Conservation (phyloP, 176 grass and related monocot species). For the Lolium perenne region DNA sequence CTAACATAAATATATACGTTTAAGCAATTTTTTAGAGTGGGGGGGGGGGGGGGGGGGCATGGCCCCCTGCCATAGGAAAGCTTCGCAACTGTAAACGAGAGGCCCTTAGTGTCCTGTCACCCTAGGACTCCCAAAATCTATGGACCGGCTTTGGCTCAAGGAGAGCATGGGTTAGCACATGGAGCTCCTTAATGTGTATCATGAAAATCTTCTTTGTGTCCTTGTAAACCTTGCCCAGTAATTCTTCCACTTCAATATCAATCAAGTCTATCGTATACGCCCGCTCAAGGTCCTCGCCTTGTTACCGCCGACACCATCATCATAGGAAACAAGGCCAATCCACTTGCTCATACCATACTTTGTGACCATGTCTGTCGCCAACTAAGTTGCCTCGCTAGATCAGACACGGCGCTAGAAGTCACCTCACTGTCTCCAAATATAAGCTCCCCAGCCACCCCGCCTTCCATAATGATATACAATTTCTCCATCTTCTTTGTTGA, state of each 20-base stretch:
- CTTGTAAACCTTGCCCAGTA: constrained; percentile 69
- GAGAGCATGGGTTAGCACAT: constrained; percentile 68
- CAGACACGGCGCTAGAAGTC: constrained; percentile 51
- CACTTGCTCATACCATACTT: constrained; percentile 67
- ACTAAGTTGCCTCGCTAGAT: constrained; percentile 46
- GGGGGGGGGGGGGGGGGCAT: too few relatives aligned
- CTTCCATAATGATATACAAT: too few relatives aligned
- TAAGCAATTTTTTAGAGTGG: too few relatives aligned
- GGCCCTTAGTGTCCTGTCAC: too few relatives aligned
- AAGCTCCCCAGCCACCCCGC: too few relatives aligned
- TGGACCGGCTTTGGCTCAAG: too few relatives aligned
- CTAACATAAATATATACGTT: too few relatives aligned
- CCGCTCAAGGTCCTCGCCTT: constrained; percentile 56
- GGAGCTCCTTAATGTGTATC: constrained; percentile 65
- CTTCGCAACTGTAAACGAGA: too few relatives aligned
- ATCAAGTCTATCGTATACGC: constrained; percentile 55
- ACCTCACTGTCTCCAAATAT: constrained; percentile 55
- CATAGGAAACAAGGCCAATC: constrained; percentile 71
- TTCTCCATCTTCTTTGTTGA: too few relatives aligned
- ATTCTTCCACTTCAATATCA: constrained; percentile 72
- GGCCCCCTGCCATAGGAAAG: too few relatives aligned
- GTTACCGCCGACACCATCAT: constrained; percentile 49
- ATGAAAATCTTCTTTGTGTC: constrained; percentile 71
- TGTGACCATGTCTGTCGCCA: constrained; percentile 70
- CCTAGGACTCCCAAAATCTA: too few relatives aligned